These are phyloP conservation scores for Aureobasidium sp. DNA, from an alignment of 2,329 filamentous ascomycete genomes.

Conservation along the genomic window DNA sequence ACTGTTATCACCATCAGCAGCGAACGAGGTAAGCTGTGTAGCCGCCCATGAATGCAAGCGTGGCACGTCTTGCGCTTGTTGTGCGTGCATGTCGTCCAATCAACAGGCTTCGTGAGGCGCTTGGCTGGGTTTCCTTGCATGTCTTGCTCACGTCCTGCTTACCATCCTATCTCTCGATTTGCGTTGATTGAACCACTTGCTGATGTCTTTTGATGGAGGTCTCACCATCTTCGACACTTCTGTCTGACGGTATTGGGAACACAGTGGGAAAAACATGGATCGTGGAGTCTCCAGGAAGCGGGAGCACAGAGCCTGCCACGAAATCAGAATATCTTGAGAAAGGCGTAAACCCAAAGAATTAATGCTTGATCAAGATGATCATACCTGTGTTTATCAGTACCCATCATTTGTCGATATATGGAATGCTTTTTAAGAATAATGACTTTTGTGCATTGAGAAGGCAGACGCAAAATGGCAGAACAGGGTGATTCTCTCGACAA, in stretches of 20 bases:
- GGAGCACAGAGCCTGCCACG: background rate
- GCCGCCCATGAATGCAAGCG: background rate
- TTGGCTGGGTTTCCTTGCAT: constrained; percentile 10
- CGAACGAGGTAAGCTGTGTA: constrained; percentile 14
- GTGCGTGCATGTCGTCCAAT: constrained; percentile 7
- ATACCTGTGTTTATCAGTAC: background rate
- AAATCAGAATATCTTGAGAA: background rate
- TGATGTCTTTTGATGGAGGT: background rate
- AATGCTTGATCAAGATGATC: background rate
- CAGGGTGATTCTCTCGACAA: background rate
- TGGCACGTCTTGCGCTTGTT: constrained; percentile 7
- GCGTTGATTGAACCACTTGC: background rate
- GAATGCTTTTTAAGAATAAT: too few species aligned
- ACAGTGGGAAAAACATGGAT: too few species aligned
- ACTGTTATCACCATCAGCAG: background rate
- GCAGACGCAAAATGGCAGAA: background rate
- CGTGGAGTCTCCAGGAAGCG: too few species aligned
- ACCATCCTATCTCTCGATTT: background rate
- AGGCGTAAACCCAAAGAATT: background rate
- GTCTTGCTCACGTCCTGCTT: background rate
- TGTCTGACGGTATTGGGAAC: too few species aligned
- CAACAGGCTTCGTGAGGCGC: background rate
- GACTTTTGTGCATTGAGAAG: background rate
- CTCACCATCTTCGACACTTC: background rate
- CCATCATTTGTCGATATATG: too few species aligned